phyloP scores from a whole-genome alignment of 768 basidiomycete species.

The Candolleomyces aberdarensis region DNA sequence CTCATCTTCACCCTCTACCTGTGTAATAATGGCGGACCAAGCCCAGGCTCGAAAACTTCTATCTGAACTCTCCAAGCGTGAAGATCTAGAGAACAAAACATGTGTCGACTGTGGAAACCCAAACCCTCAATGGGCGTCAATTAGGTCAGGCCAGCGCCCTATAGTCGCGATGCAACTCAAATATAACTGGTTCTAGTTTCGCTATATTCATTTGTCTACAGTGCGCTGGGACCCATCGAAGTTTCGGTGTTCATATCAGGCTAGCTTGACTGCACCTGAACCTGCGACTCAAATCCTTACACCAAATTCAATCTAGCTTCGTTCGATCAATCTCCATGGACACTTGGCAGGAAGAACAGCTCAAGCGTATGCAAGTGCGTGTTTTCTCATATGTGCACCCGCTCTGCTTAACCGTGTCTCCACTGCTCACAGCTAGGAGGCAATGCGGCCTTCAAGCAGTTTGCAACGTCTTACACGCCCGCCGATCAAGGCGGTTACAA shows the following conservation, averaged over 20 bases:
- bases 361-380: conserved; percentile 83
- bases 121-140: conserved; percentile 94
- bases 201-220: conserved; percentile 91
- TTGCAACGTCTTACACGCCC: conserved; percentile 69
- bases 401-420: conserved; percentile 6
- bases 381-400: conserved; percentile 4
- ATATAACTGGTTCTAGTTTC: conserved; percentile 43
- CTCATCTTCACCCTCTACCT: not conserved
- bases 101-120: conserved; percentile 86
- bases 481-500: conserved; percentile 67
- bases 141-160: conserved; percentile 46
- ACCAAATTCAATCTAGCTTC: conserved; percentile 51
- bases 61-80: conserved; percentile 68
- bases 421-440: conserved; percentile 66
- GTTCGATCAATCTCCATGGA: conserved; percentile 96
- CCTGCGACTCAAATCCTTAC: conserved; percentile 18
- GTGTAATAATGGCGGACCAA: conserved; percentile 56
- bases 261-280: conserved; percentile 21
- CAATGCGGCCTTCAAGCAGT: conserved; percentile 77
- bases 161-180: conserved; percentile 10
- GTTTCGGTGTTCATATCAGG: conserved; percentile 95
- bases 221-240: conserved; percentile 80
- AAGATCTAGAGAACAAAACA: conserved; percentile 68
- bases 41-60: conserved; percentile 65
- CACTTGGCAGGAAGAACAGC: conserved; percentile 89